These are phyloP conservation scores for Dillenia turbinata DNA, from an alignment of 164 flowering plant species.

Conservation along the genomic window DNA sequence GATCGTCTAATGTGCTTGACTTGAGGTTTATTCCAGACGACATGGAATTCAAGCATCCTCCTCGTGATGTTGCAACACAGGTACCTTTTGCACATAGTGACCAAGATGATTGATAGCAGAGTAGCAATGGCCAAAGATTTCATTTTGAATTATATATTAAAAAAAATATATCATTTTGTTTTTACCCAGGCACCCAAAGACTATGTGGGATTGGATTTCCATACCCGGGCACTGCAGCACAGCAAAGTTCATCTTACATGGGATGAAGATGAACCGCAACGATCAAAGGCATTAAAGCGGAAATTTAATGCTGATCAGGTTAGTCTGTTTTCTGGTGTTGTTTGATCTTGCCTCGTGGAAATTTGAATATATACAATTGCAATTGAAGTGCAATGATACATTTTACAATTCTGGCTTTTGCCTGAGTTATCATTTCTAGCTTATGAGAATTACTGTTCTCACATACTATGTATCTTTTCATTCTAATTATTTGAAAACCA, in stretches of 20 bases:
- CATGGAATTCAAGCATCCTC: slow-evolving; percentile 78
- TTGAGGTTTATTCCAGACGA: slow-evolving; percentile 89
- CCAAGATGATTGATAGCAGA: background rate
- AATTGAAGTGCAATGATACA: too few relatives aligned
- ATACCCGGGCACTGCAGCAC: slow-evolving; percentile 71
- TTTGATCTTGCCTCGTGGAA: too few relatives aligned
- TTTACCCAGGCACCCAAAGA: slow-evolving; percentile 60
- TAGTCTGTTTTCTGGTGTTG: slow-evolving; percentile 1
- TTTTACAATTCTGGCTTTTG: too few relatives aligned
- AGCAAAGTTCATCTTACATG: slow-evolving; percentile 65
- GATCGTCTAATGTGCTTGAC: slow-evolving; percentile 81
- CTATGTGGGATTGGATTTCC: slow-evolving; percentile 69
- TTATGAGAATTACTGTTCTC: too few relatives aligned
- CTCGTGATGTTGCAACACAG: slow-evolving; percentile 88
- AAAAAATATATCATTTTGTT: background rate
- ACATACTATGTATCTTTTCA: too few relatives aligned
- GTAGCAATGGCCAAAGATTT: background rate
- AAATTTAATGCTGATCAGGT: slow-evolving; percentile 77
- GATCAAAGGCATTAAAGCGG: slow-evolving; percentile 59
- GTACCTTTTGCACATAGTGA: slow-evolving; percentile 27
- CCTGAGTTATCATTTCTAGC: too few relatives aligned
- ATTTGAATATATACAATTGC: too few relatives aligned
- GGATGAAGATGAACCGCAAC: slow-evolving; percentile 97
- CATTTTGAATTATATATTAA: background rate
- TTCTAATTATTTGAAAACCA: too few relatives aligned